Base-by-base conservation (phyloP, 352 stramenopile species). In the Pythium chondricola region DNA sequence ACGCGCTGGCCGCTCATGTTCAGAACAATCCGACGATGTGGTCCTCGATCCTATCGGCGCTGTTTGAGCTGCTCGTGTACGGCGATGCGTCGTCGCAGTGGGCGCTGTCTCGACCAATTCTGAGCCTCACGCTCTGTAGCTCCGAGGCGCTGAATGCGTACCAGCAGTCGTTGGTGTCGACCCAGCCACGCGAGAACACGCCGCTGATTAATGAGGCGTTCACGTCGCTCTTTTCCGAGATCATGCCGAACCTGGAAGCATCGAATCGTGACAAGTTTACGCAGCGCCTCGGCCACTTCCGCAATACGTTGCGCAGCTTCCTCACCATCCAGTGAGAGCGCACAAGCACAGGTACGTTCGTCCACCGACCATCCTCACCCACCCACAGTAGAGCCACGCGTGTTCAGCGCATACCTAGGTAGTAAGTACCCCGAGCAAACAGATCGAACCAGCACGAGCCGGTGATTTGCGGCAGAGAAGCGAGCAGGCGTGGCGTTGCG, bases 201-300 rank as follows among this genome's bases (percentile, higher is more conserved):
- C 73, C 74, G 29, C 74, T 95, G 53, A 89, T 99, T 41, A 88
- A 97, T 41, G 96, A 98, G 56, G 93, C 93, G 18, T 98, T 99
- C 63, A 85, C 84, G n/a, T 95, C 96, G 52, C 73, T 99, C 17
- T 92, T 98, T 52, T 68, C 70, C 16, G 95, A 98, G 58, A 89
- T 99, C 49, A 87, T 87, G 53, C 80, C 92, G 29, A 98, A 96
- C 57, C 68, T 99, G 26, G 96, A 99, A 65, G 93, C 88, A 52
- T 75, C 93, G 14, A 99, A 99, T 66, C 85, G 96, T 40, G 96
- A 99, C 82, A 91, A 96, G 58, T 99, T 99, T 57, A 98, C 95
- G 22, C 95, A 99, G 66, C 97, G 94, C 48, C 73, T 99, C 17
- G 97, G 94, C 16, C 85, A 96, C 43, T 99, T 99, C 71, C 91